Base-by-base conservation (phyloP, 1,284 basidiomycete species). In the Trichosporon sp. region DNA sequence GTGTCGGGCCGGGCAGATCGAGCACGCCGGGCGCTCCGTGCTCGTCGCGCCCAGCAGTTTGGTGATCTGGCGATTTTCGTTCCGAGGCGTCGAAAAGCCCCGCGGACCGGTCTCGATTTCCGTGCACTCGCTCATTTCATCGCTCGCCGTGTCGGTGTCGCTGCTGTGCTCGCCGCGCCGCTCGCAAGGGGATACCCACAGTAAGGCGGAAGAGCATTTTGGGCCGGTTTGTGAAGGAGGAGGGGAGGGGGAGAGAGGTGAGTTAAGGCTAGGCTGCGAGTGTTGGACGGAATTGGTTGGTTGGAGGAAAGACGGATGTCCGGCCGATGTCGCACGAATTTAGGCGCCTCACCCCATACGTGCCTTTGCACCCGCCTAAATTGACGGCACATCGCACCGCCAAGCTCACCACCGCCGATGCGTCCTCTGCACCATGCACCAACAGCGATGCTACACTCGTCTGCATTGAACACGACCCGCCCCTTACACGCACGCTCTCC, bases 131-230 rank as follows among this genome's bases (percentile, higher is more conserved):
- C 10, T 14, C n/a, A 10, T 52, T 32, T 2, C 11, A 33, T 40
- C 58, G 58, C 13, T 31, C 31, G 49, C 21, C 54, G 21, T 4
- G 52, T 40, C 54, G 59, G 37, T 62, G 60, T 63, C 59, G 25
- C 34, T 56, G 49, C 27, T 29, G 49, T 29, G 14, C 27, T 54
- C 49, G 49, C 25, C 49, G 14, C 62, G 56, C 29, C n/a, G 34
- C 11, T 21, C 16, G 61, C n/a, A 27, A 25, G 52, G 25, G 14
- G 52, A 34, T 40, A 75, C 73, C 64, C 65, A 77, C 74, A 65
- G 68, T 63, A 70, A 77, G 63, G 65, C 74, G 75, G 70, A 78
- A 69, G 67, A 77, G 69, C 78, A 79, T 79, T 70, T 65, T 77
- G 67, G 63, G 33, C 56, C 62, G n/a, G 49, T 59, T 44, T 61